Base-by-base conservation (phyloP, 129 eudicot species). In the Deinandra increscens region DNA sequence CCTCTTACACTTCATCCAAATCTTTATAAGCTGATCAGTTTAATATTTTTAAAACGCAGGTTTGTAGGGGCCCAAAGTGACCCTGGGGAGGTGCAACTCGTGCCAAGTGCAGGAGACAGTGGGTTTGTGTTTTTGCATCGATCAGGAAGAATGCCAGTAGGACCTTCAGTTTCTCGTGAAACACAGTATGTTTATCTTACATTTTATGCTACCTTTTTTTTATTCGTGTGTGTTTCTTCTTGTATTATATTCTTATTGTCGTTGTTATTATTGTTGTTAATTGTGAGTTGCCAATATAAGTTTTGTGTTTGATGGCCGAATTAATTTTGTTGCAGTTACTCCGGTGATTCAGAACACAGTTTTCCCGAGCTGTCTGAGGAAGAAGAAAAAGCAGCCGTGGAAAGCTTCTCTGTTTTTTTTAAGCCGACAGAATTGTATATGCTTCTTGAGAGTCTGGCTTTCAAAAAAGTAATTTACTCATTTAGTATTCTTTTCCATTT, bases 391-490 rank as follows among this genome's bases (percentile, higher is more conserved):
- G 97, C 85, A 48, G 99, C 99, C 46, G 97, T 89, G 67, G 95
- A 89, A 70, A 86, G 93, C 83, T 84, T 94, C 61, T 66, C 91
- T 31, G 79, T 64, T n/a, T 94, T 87, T 61, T 89, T 95, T 91
- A 87, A 82, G 73, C 97, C 99, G 18, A 88, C 89, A 45, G 99
- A 94, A 66, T 72, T 94, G 5, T 94, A 94, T 86, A 85, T 87
- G 78, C 84, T 94, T 80, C 92, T 94, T 71, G 87, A 79, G 75
- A 85, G 79, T 15, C n/a, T n/a, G 60, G 90, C 92, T 51, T 53
- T 37, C 39, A 75, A 63, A 75, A 94, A 82, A 78, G 99, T 89
- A 77, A 75, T 26, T 58, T 63, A 65, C 62, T 50, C 67, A 9
- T 66, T 60, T 17, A 18, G 9, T 51, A 23, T 64, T 56, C 31